phyloP scores from a whole-genome alignment of 1,284 basidiomycete genomes.

The Trichosporon coremiiforme region DNA sequence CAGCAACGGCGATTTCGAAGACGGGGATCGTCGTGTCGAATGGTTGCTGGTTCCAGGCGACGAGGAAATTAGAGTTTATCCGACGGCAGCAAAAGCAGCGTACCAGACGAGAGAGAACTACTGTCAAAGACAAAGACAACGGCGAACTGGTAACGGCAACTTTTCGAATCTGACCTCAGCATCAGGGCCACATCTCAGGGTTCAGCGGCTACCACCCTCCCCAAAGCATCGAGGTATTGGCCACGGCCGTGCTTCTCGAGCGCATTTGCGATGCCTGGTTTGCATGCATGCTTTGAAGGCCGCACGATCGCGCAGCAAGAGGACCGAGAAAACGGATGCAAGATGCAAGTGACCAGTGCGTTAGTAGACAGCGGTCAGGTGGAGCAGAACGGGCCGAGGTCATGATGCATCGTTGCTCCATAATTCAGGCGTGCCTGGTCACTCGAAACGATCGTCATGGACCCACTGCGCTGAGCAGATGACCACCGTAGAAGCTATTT shows the following conservation, averaged over 20 bases:
- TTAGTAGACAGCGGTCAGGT: not conserved
- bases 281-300: not conserved
- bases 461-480: not conserved
- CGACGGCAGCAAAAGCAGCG: not conserved
- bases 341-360: not conserved
- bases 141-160: slow-evolving; percentile 1
- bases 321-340: not conserved
- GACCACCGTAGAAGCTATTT: not conserved
- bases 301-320: not conserved
- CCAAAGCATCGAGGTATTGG: not conserved
- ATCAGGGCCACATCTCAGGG: not conserved
- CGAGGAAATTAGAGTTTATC: slow-evolving; percentile 4
- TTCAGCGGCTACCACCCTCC: not conserved
- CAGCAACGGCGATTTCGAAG: not conserved
- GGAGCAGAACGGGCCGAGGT: not conserved
- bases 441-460: not conserved
- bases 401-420: not conserved
- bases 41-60: not conserved
- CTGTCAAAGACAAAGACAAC: not conserved
- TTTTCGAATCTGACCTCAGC: slow-evolving; percentile 4
- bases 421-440: not conserved
- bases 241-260: not conserved
- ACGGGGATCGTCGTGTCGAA: not conserved
- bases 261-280: not conserved
- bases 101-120: not conserved